Evolutionary conservation across 371 early-diverging fungal genomes (phyloP), one percentile per base, ranked within the genome.

Genomic region (Mortierella sp.): DNA sequence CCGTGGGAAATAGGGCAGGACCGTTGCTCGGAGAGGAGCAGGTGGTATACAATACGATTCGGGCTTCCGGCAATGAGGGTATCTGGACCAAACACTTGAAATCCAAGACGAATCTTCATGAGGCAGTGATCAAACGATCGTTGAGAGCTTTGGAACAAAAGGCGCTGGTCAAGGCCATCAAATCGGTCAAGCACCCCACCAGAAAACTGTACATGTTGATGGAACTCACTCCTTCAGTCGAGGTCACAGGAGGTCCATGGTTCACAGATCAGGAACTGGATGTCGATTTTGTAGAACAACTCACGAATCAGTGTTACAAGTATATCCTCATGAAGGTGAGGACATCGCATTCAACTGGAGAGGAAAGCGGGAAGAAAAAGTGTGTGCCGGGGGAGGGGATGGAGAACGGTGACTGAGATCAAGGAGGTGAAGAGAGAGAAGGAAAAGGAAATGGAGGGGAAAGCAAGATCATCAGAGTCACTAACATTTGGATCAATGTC

Each of bases 181-280:
- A 97, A 66, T 93, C 94, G 14, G 92, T 98, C 72, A 99, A 99
- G 90, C 86, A 85, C 71, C 93, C 96, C 1, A 94, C 94, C 16
- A 89, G 93, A 61, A 98, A 97, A 65, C 85, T 95, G 24, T 99
- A 98, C 81, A 96, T 99, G 95, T 84, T 98, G 23, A 92, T 83
- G 58, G 93, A 96, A 58, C 53, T 94, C 46, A 87, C 89, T 1
- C 98, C 99, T 3, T 95, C 96, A 13, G 90, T 89, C 30, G 98
- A 98, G 67, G 86, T 99, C 12, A 97, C 98, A 24, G 99, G 99
- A 69, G 98, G 99, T 19, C 91, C 95, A 23, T 99, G 98, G 96
- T 99, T 93, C 79, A 95, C 94, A 1, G 98, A 98, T 81, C 94
- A 96, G 67, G 97, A 97, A 61, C 82, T 99, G 64, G 99, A 99